phyloP scores from a whole-genome alignment of 495 filamentous ascomycete genomes.

The Delitschia confertaspora region DNA sequence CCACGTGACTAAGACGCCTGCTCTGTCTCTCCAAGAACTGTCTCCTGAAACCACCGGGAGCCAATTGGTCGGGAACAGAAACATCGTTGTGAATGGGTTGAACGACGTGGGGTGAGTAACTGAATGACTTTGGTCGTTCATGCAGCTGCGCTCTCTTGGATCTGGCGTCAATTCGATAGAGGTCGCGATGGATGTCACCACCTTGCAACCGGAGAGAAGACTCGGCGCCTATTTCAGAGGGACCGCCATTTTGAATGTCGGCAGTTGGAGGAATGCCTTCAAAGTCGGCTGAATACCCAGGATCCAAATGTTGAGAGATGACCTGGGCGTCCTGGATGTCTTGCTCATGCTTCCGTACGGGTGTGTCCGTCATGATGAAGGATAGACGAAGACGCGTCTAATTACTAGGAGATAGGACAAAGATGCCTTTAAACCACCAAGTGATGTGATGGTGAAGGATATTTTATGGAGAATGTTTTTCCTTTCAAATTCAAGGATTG shows the following conservation, averaged over 20 bases:
- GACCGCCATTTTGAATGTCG: conserved; percentile 5
- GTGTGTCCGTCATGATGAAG: conserved; percentile 17
- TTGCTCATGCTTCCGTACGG: conserved; percentile 2
- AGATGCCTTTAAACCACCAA: not conserved
- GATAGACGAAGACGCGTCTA: not conserved
- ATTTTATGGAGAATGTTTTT: no score
- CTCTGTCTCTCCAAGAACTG: conserved; percentile 33
- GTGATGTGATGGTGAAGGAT: not conserved
- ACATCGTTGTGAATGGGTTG: conserved; percentile 25
- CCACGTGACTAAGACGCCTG: conserved; percentile 36
- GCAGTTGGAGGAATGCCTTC: conserved; percentile 18
- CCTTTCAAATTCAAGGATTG: no score
- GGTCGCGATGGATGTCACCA: conserved; percentile 58
- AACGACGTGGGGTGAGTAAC: conserved; percentile 32
- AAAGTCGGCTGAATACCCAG: conserved; percentile 38
- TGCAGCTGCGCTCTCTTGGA: conserved; percentile 38
- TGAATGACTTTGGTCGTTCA: conserved; percentile 52
- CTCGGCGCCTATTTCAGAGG: conserved; percentile 26
- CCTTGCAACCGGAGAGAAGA: conserved; percentile 57
- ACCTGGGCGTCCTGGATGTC: conserved; percentile 31
- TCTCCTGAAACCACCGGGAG: conserved; percentile 54
- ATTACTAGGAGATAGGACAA: no score
- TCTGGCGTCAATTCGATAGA: conserved; percentile 53
- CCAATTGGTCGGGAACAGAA: conserved; percentile 44
- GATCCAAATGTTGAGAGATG: conserved; percentile 37